These are phyloP conservation scores for Xylaria sp. DNA, from an alignment of 2,329 filamentous ascomycete genomes.

Conservation along the genomic window DNA sequence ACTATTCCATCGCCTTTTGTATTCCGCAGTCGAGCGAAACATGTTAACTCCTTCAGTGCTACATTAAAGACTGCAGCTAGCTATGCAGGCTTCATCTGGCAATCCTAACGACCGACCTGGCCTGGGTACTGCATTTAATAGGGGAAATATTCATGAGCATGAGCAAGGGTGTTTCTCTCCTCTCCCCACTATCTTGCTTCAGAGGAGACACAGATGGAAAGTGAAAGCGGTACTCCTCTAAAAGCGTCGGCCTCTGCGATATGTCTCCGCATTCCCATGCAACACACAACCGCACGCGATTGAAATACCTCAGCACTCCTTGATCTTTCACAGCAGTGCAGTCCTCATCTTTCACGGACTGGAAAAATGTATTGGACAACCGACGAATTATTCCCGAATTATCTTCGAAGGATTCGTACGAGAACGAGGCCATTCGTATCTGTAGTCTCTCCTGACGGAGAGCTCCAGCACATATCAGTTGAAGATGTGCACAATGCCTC, in stretches of 20 bases:
- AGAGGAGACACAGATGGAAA: not conserved
- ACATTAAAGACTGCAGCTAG: not conserved
- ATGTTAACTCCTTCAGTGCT: not conserved
- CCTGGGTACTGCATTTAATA: not conserved
- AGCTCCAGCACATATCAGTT: conserved; percentile 28
- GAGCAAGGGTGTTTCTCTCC: conserved; percentile 9
- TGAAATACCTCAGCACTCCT: not conserved
- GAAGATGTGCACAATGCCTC: conserved; percentile 39
- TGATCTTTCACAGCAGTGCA: not conserved
- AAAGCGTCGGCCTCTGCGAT: not conserved
- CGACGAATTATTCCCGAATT: conserved; percentile 31
- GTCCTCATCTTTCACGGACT: not conserved
- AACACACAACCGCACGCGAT: not conserved
- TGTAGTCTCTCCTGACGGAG: conserved; percentile 31
- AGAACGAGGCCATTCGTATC: conserved; percentile 32
- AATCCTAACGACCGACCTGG: not conserved
- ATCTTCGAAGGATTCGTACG: conserved; percentile 26
- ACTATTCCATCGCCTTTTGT: not conserved
- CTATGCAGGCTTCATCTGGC: not conserved
- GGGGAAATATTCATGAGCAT: not conserved
- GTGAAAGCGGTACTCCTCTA: no score
- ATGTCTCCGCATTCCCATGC: conserved; percentile 1
- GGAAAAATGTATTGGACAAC: conserved; percentile 34
- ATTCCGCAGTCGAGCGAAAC: not conserved
- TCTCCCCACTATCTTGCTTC: not conserved